Evolutionary conservation across 306 rosid genomes (phyloP).

Genomic region (Lagenaria siceraria): DNA sequence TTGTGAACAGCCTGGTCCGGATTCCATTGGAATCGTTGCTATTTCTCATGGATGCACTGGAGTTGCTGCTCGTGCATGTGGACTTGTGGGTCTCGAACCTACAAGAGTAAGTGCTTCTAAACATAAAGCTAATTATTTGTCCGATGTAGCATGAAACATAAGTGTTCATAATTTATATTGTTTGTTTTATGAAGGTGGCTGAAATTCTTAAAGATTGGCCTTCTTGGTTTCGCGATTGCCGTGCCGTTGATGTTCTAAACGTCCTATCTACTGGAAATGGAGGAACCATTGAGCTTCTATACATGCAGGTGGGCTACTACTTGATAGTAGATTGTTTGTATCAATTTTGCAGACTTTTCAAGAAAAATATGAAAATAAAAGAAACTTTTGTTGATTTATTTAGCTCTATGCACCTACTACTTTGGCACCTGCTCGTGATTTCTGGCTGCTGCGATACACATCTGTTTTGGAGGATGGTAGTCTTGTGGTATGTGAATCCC

Average conservation of each 20-base stretch:
- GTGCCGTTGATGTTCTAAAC: slow-evolving; percentile 72
- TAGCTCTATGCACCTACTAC: slow-evolving; percentile 97
- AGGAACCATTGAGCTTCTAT: slow-evolving; percentile 89
- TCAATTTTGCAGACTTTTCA: not conserved
- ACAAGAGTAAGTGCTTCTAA: slow-evolving; percentile 57
- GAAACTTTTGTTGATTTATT: slow-evolving; percentile 7
- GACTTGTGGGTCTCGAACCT: slow-evolving; percentile 95
- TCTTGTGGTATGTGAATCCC: slow-evolving; percentile 59
- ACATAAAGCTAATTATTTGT: not conserved
- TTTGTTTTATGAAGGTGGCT: slow-evolving; percentile 46
- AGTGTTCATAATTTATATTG: not conserved
- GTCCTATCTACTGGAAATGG: slow-evolving; percentile 80
- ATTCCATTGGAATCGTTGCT: slow-evolving; percentile 99
- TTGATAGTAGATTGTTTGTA: not conserved
- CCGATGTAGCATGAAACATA: not conserved
- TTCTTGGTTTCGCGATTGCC: slow-evolving; percentile 86
- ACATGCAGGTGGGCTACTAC: slow-evolving; percentile 65
- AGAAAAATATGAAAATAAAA: not conserved
- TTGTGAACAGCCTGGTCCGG: slow-evolving; percentile 99
- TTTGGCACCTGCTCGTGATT: slow-evolving; percentile 95
- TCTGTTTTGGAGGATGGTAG: slow-evolving; percentile 94
- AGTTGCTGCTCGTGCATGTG: slow-evolving; percentile 99
- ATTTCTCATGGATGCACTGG: slow-evolving; percentile 98
- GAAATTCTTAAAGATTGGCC: slow-evolving; percentile 95
- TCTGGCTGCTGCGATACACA: slow-evolving; percentile 97